Conservation (phyloP, 2,329 filamentous ascomycete species). For the Colletotrichum noveboracense region DNA sequence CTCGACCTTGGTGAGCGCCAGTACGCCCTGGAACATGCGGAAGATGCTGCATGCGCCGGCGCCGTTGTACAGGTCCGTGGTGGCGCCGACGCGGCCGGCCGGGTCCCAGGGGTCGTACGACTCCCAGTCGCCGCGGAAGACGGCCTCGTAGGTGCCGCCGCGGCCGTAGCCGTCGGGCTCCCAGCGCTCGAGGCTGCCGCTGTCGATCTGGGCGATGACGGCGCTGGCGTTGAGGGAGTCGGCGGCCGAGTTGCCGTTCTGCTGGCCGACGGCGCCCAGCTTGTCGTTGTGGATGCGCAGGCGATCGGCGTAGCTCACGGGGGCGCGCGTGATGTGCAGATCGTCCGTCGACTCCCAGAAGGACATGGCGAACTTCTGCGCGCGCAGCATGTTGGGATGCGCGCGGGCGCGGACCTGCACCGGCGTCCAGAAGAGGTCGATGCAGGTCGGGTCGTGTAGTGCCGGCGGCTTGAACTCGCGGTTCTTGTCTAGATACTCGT, state of each 20-base stretch:
- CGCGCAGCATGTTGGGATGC: slow-evolving; percentile 41
- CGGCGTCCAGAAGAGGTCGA: slow-evolving; percentile 67
- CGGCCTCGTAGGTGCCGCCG: slow-evolving; percentile 66
- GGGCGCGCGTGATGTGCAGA: slow-evolving; percentile 47
- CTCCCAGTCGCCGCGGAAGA: slow-evolving; percentile 76
- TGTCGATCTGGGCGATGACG: slow-evolving; percentile 65
- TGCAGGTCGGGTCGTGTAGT: slow-evolving; percentile 69
- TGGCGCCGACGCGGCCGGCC: slow-evolving; percentile 65
- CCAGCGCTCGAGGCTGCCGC: slow-evolving; percentile 72
- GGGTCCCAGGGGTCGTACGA: slow-evolving; percentile 78
- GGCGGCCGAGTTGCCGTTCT: slow-evolving; percentile 44
- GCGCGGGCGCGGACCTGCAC: slow-evolving; percentile 44
- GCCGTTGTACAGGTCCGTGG: slow-evolving; percentile 74
- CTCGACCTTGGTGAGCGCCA: slow-evolving; percentile 66
- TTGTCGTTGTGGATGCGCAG: slow-evolving; percentile 53
- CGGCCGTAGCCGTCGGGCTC: slow-evolving; percentile 65
- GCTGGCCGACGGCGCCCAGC: slow-evolving; percentile 21
- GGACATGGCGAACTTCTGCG: slow-evolving; percentile 53
- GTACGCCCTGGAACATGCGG: slow-evolving; percentile 81
- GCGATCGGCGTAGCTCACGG: slow-evolving; percentile 66
- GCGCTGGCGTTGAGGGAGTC: slow-evolving; percentile 43
- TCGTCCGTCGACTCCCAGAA: slow-evolving; percentile 58
- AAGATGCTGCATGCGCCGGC: slow-evolving; percentile 77
- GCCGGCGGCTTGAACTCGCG: slow-evolving; percentile 51
- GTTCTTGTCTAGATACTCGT: slow-evolving; percentile 59